A percentile compares a stretch with the other conserved stretches of the same genome.
Conservation (phyloP, 805 yeast species). For the Candida pini region DNA sequence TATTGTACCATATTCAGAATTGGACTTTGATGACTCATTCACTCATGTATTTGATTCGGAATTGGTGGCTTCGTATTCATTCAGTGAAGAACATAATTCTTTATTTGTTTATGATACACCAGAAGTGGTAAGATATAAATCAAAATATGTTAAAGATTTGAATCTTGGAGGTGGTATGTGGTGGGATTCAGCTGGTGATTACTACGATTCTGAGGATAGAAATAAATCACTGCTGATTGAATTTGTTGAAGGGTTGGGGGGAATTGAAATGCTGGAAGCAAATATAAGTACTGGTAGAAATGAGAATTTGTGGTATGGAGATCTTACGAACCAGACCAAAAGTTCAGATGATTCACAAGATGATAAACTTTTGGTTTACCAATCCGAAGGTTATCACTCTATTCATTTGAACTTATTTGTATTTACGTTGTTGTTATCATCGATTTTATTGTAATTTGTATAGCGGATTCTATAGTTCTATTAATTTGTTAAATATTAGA, state of each 20-base stretch:
- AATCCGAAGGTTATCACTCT: no score
- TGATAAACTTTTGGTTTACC: no score
- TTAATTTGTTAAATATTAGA: no score
- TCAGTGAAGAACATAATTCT: constrained; percentile 29
- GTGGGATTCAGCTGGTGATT: constrained; percentile 92
- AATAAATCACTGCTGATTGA: constrained; percentile 37
- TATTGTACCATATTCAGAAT: constrained; percentile 14
- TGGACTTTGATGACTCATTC: constrained; percentile 23
- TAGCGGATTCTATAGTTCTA: no score
- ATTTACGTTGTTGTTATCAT: no score
- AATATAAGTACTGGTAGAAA: constrained; percentile 1
- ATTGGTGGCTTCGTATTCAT: constrained; percentile 51
- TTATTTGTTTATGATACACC: constrained; percentile 66
- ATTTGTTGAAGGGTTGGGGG: constrained; percentile 38
- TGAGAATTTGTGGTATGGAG: constrained; percentile 5
- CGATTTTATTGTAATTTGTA: no score
- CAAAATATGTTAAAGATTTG: constrained; percentile 43
- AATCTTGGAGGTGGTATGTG: constrained; percentile 81
- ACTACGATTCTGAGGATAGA: constrained; percentile 21
- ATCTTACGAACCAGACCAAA: not conserved
- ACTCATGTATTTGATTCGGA: constrained; percentile 46
- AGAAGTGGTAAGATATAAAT: constrained; percentile 49
- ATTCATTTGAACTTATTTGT: no score
- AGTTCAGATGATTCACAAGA: not conserved
- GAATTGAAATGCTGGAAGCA: constrained; percentile 5